phyloP scores from a whole-genome alignment of 805 yeast species.

The Metschnikowia gelsemii region DNA sequence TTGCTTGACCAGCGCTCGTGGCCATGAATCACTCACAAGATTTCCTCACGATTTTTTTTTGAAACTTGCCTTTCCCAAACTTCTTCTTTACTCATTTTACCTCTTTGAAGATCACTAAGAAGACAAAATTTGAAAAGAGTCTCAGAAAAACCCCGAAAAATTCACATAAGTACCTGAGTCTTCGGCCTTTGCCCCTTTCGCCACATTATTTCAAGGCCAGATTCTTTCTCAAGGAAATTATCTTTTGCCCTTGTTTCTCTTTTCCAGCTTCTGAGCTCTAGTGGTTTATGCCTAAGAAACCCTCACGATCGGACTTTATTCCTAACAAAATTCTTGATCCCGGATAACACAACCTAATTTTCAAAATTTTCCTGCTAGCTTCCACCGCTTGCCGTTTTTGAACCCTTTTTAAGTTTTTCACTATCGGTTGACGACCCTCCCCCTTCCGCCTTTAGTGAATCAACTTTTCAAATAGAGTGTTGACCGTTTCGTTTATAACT shows the following conservation, averaged over 20 bases:
- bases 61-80: background rate
- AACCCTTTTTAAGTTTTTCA: conserved; percentile 18
- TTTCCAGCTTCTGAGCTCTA: conserved; percentile 10
- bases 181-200: background rate
- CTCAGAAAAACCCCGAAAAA: background rate
- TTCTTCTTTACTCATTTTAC: background rate
- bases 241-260: conserved; percentile 12
- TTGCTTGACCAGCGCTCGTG: conserved; percentile 6
- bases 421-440: conserved; percentile 38
- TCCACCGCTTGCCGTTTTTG: background rate
- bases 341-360: conserved; percentile 36
- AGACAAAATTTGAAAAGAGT: background rate
- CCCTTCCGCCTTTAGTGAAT: conserved; percentile 32
- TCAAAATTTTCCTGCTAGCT: conserved; percentile 9
- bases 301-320: conserved; percentile 38
- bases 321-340: conserved; percentile 38
- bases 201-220: conserved; percentile 10
- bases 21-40: conserved; percentile 1
- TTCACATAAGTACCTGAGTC: background rate
- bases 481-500: background rate
- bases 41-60: conserved; percentile 3
- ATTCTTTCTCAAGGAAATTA: conserved; percentile 6
- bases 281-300: conserved; percentile 47
- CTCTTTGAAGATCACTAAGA: background rate
- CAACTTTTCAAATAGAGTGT: conserved; percentile 3